Base-by-base conservation (phyloP, 441 rosid genomes). In the Biscutella laevigata region DNA sequence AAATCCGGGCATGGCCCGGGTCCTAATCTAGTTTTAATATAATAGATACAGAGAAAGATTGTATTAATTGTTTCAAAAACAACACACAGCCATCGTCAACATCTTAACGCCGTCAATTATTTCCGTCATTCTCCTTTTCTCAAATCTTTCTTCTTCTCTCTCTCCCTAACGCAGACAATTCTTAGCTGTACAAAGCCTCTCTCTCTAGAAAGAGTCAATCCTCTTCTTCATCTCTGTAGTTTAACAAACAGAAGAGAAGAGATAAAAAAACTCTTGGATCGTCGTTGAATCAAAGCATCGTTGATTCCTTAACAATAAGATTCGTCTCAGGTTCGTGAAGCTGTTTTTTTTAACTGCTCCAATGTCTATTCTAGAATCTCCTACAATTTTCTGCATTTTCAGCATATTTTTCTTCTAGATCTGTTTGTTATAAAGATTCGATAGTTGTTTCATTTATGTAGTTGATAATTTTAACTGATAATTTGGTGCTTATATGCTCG, bases 181-280 rank as follows among this genome's bases (percentile, higher is more conserved):
- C 61, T 54, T 62, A 62, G 68, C 68, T 63, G 68, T 54, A 54
- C 55, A 16, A 54, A 35, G 33, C 7, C 57, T 8, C 33, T 45
- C 5, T 47, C 47, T 32, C 41, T 50, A 15, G 33, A 48, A 20
- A 11, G n/a, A n/a, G n/a, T n/a, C 56, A 17, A 29, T 24, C 42
- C 13, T 52, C 56, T 33, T 27, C 6, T 4, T 51, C 57, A 51
- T 39, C 21, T 15, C 9, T 13, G 49, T 46, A 35, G 44, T 52
- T 53, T 55, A 28, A 44, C 54, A 9, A 62, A 39, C 14, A 34
- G 20, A 11, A 25, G 19, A 24, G 6, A 26, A 14, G 15, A 38
- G 30, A 20, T 35, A 28, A 32, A 20, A 21, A 45, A n/a, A 20
- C 24, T 13, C 47, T n/a, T 47, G 4, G 50, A 54, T 54, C 42